Conservation (phyloP, 345 rosid species). For the Dipteronia sinensis region DNA sequence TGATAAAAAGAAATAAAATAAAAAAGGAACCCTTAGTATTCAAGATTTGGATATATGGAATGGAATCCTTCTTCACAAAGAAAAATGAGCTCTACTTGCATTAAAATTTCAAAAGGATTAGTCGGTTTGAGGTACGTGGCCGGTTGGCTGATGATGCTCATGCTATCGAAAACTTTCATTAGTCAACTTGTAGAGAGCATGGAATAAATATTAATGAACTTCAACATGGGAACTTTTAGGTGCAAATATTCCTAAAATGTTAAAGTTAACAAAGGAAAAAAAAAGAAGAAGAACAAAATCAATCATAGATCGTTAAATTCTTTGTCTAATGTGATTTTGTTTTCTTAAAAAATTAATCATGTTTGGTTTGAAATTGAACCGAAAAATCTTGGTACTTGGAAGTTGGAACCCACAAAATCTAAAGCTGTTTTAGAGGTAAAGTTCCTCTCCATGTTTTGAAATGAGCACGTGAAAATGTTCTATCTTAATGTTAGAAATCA, state of each 20-base stretch:
- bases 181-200: no score
- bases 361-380: background rate
- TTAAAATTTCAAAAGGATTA: background rate
- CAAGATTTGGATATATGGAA: background rate
- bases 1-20: no score
- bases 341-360: background rate
- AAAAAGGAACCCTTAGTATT: background rate
- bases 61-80: background rate
- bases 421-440: background rate
- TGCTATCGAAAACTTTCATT: no score
- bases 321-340: background rate
- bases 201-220: background rate
- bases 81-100: background rate
- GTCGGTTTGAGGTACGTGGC: no score
- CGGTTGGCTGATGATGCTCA: no score
- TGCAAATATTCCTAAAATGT: no score
- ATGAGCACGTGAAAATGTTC: constrained; percentile 15
- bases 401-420: background rate
- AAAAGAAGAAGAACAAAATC: no score
- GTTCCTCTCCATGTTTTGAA: background rate
- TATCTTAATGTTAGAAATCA: background rate
- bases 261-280: no score
- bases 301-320: no score
- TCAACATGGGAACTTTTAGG: background rate
- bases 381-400: background rate